phyloP scores from a whole-genome alignment of 768 basidiomycete genomes.

The Nidularia sp. region DNA sequence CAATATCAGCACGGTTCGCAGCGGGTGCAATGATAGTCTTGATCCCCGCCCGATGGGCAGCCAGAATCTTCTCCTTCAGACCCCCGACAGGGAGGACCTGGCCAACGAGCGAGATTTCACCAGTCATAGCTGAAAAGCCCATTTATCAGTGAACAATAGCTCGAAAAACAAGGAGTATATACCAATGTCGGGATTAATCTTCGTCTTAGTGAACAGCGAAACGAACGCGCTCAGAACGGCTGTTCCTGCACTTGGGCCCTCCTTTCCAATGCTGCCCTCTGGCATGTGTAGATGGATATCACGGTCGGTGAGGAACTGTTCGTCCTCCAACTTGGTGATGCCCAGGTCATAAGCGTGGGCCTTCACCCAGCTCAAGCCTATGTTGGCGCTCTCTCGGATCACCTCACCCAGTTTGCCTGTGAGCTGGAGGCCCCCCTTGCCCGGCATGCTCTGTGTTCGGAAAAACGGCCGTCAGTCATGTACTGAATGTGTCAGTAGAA shows the following conservation, averaged over 20 bases:
- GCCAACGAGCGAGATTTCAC: slow-evolving; percentile 94
- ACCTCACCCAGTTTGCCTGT: slow-evolving; percentile 99
- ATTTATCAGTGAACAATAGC: neutral
- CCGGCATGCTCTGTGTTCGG: slow-evolving; percentile 82
- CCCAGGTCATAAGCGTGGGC: slow-evolving; percentile 86
- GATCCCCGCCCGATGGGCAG: slow-evolving; percentile 95
- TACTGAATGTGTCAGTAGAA: neutral
- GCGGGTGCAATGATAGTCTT: slow-evolving; percentile 85
- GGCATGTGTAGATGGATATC: slow-evolving; percentile 98
- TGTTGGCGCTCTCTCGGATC: slow-evolving; percentile 94
- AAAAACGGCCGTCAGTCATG: slow-evolving; percentile 1
- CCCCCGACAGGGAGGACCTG: slow-evolving; percentile 97
- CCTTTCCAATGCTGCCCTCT: slow-evolving; percentile 89
- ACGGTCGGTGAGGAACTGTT: slow-evolving; percentile 78
- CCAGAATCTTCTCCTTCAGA: slow-evolving; percentile 93
- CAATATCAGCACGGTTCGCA: slow-evolving; percentile 90
- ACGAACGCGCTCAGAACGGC: slow-evolving; percentile 91
- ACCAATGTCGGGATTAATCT: slow-evolving; percentile 87
- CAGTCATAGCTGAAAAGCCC: slow-evolving; percentile 79
- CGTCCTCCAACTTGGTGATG: slow-evolving; percentile 66
- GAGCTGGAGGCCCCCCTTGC: slow-evolving; percentile 86
- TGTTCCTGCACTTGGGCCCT: slow-evolving; percentile 95
- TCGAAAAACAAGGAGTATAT: slow-evolving; percentile 16
- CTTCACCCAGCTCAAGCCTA: slow-evolving; percentile 91
- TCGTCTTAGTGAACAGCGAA: slow-evolving; percentile 83